Conservation (phyloP, 345 rosid species). For the Euclidium syriacum region DNA sequence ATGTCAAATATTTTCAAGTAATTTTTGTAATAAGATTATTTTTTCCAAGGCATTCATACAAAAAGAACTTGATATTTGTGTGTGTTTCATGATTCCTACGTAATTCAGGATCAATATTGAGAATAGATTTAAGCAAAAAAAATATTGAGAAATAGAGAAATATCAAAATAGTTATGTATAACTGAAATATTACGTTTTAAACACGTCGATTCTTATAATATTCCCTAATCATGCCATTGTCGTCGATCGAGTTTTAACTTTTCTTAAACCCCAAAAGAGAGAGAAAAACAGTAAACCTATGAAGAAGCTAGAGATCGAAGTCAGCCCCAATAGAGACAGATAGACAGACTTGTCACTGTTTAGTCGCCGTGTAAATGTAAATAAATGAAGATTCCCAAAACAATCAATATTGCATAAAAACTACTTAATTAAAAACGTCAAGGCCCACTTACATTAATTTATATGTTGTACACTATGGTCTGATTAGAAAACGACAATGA, state of each 20-base stretch:
- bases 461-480: neutral
- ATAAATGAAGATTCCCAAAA: neutral
- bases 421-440: neutral
- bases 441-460: neutral
- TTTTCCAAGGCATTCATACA: neutral
- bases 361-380: neutral
- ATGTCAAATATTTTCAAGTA: neutral
- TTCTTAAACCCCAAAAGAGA: neutral
- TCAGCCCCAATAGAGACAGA: constrained; percentile 1
- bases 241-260: neutral
- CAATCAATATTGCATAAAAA: neutral
- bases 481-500: constrained; percentile 21
- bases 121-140: neutral
- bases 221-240: neutral
- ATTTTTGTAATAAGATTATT: too few species aligned
- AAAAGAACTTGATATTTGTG: neutral
- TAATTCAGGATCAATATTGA: too few species aligned
- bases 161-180: too few species aligned
- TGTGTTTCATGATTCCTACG: too few species aligned
- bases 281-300: constrained; percentile 4
- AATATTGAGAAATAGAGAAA: neutral
- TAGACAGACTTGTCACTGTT: constrained; percentile 14
- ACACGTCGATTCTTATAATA: neutral
- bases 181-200: neutral
- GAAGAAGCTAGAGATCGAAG: neutral